Evolutionary conservation across 2,329 filamentous ascomycete species (phyloP), one percentile per base, ranked within the genome.

Genomic region (Sporothrix euskadiensis): DNA sequence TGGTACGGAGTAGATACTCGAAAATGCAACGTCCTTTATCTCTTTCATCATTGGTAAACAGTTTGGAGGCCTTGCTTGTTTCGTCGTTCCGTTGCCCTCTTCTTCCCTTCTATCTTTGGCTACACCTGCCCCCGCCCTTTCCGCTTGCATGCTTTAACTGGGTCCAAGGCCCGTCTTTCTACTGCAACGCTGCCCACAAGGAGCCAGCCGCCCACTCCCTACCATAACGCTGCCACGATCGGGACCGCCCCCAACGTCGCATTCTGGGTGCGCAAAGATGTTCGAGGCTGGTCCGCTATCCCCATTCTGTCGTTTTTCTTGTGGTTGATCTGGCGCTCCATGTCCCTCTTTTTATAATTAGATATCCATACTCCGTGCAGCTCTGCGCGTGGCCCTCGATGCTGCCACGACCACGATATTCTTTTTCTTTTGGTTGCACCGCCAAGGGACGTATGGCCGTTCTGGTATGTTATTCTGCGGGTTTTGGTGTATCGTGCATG

Each of bases 211-310:
- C 16, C 14, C 44, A 68, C 47, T 22, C 59, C 30, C 66, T 14
- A 10, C 63, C 66, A 69, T 10, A 39, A 47, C 35, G 52, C n/a
- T 57, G 68, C 30, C 52, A 57, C 49, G 66, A 69, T 69, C 66
- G 66, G 49, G 41, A 56, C 66, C 66, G 66, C 35, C 68, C 68
- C 68, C 68, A 70, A 59, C 68, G 52, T 57, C 52, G 68, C 52
- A 70, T 8, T 56, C 44, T 56, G 47, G 52, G 65, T 26, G 47
- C 26, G 22, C 44, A 65, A n/a, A 16, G 61, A 10, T 41, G 61
- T 66, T 66, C 39, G 22, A 30, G 61, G 39, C 7, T 54, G 6
- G 22, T 22, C 19, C 32, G 10, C 30, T 10, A 39, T 44, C 35
- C 19, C 41, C 10, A 19, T 66, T 47, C 35, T 54, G 52, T 66